Base-by-base conservation (phyloP, 768 basidiomycete species). In the Austroboletus eburneus region DNA sequence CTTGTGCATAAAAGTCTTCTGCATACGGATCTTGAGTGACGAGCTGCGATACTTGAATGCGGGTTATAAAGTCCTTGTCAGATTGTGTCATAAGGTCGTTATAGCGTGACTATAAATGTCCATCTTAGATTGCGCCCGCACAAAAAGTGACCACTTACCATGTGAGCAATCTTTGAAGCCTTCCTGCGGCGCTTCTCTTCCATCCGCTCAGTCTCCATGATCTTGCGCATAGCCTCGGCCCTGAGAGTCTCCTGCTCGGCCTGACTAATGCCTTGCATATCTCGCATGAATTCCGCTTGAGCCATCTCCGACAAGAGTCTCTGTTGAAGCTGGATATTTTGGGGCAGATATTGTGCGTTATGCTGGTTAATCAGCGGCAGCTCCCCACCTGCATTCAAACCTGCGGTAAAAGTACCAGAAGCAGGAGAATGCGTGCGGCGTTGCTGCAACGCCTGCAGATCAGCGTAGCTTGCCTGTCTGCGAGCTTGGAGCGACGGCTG, bases 21-120 rank as follows among this genome's bases (percentile, higher is more conserved):
- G 90, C 83, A 66, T 95, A 98, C 0, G 96, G 96, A 69, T 99
- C 96, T 59, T 90, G 85, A 6, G 93, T 95, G 36, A 96, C 93
- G 34, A 98, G 86, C 61, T 98, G 96, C 2, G 95, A 97, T 27
- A 99, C 91, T 66, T 99, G 96, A 52, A 99, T 98, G 21, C 96
- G 84, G 29, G 96, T 98, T 69, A 99, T 98, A 63, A 98, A 99
- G 62, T 98, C 96, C 71, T 98, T 98, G 75, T 99, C 96, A 10
- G 90, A 93, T 68, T 93, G 91, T 3, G 91, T 92, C 92, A 95
- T 95, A 30, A 94, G 76, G 64, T 93, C 91, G 56, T 95, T 95
- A 61, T 93, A 93, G 49, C 89, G 83, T 50, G 92, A 81, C 91
- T 92, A 43, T 9, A 53, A 17, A 37, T 23, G 17, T 27, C 1